phyloP scores from a whole-genome alignment of 192 early-diverging fungal species.

The Podila clonocystis region DNA sequence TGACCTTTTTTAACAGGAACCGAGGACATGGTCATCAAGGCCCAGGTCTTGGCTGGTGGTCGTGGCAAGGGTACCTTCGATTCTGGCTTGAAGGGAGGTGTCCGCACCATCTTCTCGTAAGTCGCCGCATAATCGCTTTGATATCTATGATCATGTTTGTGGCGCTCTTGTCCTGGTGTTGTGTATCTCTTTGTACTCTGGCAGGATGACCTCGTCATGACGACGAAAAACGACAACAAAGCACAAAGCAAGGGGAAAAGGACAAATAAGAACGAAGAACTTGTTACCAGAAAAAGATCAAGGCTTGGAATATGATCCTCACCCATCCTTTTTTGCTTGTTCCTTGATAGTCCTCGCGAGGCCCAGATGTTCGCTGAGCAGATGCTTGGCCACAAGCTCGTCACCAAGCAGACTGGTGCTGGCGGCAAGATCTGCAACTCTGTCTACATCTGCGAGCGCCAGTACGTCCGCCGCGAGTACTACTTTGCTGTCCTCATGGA shows the following conservation, averaged over 20 bases:
- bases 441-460: slow-evolving; percentile 95
- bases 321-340: not conserved
- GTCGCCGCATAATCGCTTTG: slow-evolving; percentile 19
- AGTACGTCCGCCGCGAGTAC: slow-evolving; percentile 96
- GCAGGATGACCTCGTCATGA: too few species aligned
- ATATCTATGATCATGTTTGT: too few species aligned
- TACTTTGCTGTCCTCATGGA: slow-evolving; percentile 99
- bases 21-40: slow-evolving; percentile 78
- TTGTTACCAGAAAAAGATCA: too few species aligned
- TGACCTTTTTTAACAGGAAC: slow-evolving; percentile 43
- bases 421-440: slow-evolving; percentile 94
- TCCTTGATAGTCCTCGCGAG: slow-evolving; percentile 76
- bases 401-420: slow-evolving; percentile 99
- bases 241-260: too few species aligned
- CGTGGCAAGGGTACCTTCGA: slow-evolving; percentile 99
- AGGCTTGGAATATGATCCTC: not conserved
- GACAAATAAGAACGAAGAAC: too few species aligned
- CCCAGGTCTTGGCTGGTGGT: slow-evolving; percentile 97
- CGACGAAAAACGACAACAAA: too few species aligned
- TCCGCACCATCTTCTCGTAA: slow-evolving; percentile 91
- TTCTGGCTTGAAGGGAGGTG: slow-evolving; percentile 96
- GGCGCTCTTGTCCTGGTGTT: not conserved
- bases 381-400: slow-evolving; percentile 97
- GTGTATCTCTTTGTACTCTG: too few species aligned
- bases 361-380: slow-evolving; percentile 88